phyloP scores from a whole-genome alignment of 768 basidiomycete genomes.

The Neoboletus brunneissimus region DNA sequence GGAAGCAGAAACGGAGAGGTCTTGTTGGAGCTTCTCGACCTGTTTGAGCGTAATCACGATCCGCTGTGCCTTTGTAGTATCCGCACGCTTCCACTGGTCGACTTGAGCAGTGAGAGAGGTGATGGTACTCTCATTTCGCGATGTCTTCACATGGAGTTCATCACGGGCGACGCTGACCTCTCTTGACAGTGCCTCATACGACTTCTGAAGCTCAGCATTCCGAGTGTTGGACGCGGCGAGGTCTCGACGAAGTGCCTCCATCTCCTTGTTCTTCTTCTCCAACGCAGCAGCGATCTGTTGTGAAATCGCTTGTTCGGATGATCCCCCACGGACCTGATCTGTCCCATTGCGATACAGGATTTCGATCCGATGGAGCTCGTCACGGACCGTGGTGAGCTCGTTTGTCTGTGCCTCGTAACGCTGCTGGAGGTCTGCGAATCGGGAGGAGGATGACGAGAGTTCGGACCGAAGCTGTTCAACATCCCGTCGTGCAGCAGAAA shows the following conservation, averaged over 20 bases:
- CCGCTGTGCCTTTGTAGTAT: neutral
- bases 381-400: neutral
- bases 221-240: neutral
- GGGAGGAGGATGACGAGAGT: neutral
- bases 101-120: neutral
- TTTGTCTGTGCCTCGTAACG: neutral
- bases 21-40: neutral
- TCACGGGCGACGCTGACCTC: neutral
- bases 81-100: neutral
- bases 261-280: neutral
- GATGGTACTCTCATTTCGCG: neutral
- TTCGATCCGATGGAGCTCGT: neutral
- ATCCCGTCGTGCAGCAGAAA: neutral
- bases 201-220: slow-evolving; percentile 3
- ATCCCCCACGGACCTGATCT: too few species aligned
- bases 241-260: slow-evolving; percentile 1
- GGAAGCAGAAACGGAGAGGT: neutral
- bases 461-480: neutral
- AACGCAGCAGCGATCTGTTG: neutral
- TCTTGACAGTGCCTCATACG: neutral
- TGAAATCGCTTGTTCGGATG: neutral
- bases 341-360: neutral
- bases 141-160: slow-evolving; percentile 1
- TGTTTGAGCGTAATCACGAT: neutral
- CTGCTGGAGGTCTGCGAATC: neutral